phyloP scores from a whole-genome alignment of 139 green algal species.

The Desmodesmus armatus region DNA sequence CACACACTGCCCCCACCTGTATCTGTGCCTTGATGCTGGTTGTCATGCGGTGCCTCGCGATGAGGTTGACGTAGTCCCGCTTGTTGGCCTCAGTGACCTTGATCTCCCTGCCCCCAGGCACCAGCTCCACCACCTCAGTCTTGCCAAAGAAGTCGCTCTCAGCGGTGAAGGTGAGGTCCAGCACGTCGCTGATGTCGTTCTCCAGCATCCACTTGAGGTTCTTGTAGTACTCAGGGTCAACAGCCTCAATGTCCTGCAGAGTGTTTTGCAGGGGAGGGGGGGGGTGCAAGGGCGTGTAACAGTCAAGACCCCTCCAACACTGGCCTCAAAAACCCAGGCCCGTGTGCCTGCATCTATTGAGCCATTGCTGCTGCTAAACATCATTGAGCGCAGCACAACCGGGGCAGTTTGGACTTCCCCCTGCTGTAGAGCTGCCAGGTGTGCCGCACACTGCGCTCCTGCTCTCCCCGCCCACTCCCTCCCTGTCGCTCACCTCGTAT shows the following conservation, averaged over 20 bases:
- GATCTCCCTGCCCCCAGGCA: slow-evolving; percentile 71
- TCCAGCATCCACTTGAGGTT: slow-evolving; percentile 94
- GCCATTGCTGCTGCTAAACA: too few relatives aligned
- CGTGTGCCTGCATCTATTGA: neutral
- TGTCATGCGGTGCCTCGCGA: slow-evolving; percentile 96
- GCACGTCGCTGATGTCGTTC: slow-evolving; percentile 95
- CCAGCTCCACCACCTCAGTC: slow-evolving; percentile 88
- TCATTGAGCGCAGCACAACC: too few relatives aligned
- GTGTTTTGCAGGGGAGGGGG: neutral
- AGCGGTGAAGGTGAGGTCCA: slow-evolving; percentile 95
- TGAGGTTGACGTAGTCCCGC: slow-evolving; percentile 94
- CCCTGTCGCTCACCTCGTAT: slow-evolving; percentile 65
- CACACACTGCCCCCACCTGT: slow-evolving; percentile 36
- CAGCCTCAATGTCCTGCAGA: slow-evolving; percentile 91
- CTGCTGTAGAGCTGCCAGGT: too few relatives aligned
- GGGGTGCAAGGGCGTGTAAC: neutral
- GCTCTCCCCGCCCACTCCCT: neutral
- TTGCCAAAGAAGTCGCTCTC: slow-evolving; percentile 92
- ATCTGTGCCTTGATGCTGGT: slow-evolving; percentile 92
- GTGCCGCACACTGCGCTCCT: too few relatives aligned
- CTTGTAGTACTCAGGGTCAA: slow-evolving; percentile 98
- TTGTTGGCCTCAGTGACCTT: slow-evolving; percentile 97
- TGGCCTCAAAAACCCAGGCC: too few relatives aligned
- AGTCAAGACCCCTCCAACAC: neutral
- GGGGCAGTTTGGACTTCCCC: too few relatives aligned